phyloP scores from a whole-genome alignment of 2,329 filamentous ascomycete genomes.

The Curvularia sp. region DNA sequence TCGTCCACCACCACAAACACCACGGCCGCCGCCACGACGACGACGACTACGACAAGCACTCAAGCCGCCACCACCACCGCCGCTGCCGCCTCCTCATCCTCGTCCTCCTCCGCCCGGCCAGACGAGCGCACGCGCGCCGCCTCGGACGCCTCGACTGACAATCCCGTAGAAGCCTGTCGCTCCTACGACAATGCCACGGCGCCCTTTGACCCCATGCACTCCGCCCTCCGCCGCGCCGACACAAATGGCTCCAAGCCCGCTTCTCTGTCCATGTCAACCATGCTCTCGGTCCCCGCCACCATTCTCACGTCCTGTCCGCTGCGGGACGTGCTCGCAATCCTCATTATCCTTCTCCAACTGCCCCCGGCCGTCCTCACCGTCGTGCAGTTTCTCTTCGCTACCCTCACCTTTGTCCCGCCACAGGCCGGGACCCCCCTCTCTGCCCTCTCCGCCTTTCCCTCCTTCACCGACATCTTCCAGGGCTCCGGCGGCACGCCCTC shows the following conservation, averaged over 20 bases:
- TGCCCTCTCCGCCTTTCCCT: constrained; percentile 74
- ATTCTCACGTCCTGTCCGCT: constrained; percentile 89
- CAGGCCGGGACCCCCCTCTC: constrained; percentile 75
- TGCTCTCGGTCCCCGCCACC: constrained; percentile 79
- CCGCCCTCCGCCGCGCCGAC: constrained; percentile 66
- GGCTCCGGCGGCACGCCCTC: constrained; percentile 85
- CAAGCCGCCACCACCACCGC: neutral
- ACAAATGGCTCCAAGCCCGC: constrained; percentile 71
- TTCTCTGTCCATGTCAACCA: constrained; percentile 68
- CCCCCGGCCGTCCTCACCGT: constrained; percentile 86
- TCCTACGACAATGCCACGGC: constrained; percentile 36
- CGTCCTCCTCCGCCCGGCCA: constrained; percentile 5
- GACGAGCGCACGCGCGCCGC: constrained; percentile 49
- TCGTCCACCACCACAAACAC: neutral
- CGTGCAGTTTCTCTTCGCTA: constrained; percentile 91
- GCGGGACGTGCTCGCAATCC: constrained; percentile 93
- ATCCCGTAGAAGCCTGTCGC: constrained; percentile 46
- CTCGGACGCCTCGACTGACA: constrained; percentile 55
- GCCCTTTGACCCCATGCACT: constrained; percentile 48
- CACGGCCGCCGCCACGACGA: neutral
- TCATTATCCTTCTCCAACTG: constrained; percentile 93
- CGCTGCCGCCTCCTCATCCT: neutral
- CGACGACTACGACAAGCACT: neutral
- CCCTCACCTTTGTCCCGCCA: constrained; percentile 89
- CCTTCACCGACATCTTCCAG: constrained; percentile 90